Percentiles rank a stretch among this genome's conserved stretches.
Evolutionary conservation across 202 grass and related monocot genomes (phyloP).

Genomic region (Carex sylvatica): DNA sequence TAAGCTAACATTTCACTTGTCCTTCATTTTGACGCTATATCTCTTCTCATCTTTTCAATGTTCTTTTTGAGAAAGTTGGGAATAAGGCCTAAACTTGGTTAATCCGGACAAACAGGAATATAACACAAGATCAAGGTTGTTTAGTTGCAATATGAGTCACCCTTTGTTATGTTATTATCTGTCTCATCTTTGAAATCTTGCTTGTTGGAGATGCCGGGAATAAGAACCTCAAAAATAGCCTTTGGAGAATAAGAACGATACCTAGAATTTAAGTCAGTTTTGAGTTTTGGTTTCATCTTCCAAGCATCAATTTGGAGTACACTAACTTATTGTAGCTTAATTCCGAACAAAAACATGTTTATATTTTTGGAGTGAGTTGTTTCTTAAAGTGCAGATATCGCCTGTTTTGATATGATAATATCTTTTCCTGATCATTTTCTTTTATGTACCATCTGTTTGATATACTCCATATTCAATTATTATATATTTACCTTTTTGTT

Average conservation of each 20-base stretch:
- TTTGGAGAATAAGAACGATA: not conserved
- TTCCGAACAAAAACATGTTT: not conserved
- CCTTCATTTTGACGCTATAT: not conserved
- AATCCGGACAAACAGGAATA: not conserved
- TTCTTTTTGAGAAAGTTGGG: not conserved
- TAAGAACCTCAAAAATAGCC: not conserved
- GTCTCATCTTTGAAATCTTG: not conserved
- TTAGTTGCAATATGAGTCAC: not conserved
- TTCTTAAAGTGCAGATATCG: not conserved
- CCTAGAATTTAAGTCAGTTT: not conserved
- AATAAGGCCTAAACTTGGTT: not conserved
- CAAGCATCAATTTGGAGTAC: not conserved
- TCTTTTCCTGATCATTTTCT: not conserved
- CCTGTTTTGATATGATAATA: not conserved
- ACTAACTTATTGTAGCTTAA: not conserved
- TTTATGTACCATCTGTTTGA: not conserved
- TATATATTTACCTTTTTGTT: not conserved
- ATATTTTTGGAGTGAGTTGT: not conserved
- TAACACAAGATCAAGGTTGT: not conserved
- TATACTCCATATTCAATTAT: not conserved
- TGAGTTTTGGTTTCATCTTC: not conserved
- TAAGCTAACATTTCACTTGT: not conserved
- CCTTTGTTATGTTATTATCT: not conserved
- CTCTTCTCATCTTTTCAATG: not conserved
- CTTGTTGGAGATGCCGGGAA: not conserved